Evolutionary conservation across 192 early-diverging fungal species (phyloP).

Genomic region (Funneliformis mosseae): DNA sequence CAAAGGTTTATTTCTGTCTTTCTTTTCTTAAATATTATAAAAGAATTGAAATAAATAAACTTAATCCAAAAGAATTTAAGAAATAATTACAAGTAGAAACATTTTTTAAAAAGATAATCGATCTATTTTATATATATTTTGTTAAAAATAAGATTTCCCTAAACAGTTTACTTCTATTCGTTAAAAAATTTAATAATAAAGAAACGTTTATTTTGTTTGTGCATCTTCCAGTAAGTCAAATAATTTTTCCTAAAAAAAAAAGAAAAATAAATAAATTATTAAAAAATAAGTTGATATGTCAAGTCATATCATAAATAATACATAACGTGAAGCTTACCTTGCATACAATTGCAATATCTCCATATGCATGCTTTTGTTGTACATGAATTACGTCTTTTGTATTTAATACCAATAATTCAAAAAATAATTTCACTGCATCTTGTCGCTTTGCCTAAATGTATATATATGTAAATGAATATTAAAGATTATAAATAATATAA

Average conservation of each 20-base stretch:
- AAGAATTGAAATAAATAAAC: too few relatives aligned
- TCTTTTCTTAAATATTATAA: too few relatives aligned
- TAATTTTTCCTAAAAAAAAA: slow-evolving; percentile 15
- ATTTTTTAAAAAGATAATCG: too few relatives aligned
- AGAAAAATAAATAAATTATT: not conserved
- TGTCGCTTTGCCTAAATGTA: slow-evolving; percentile 54
- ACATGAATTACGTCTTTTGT: slow-evolving; percentile 85
- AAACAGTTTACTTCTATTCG: not conserved
- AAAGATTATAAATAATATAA: not conserved
- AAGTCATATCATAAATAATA: not conserved
- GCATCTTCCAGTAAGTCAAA: slow-evolving; percentile 17
- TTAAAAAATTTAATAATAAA: not conserved
- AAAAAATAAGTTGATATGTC: not conserved
- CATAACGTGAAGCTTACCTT: slow-evolving; percentile 19
- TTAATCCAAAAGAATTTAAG: too few relatives aligned
- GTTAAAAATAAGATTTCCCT: not conserved
- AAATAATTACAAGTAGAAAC: too few relatives aligned
- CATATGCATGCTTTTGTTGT: slow-evolving; percentile 78
- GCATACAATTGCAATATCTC: slow-evolving; percentile 73
- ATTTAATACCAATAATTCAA: slow-evolving; percentile 88
- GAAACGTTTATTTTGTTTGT: not conserved
- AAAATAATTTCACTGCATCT: slow-evolving; percentile 85
- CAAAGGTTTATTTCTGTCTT: too few relatives aligned
- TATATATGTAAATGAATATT: slow-evolving; percentile 19
- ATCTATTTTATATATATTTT: not conserved